Evolutionary conservation across 768 basidiomycete species (phyloP), one percentile per base, ranked within the genome.

Genomic region (Suillus occidentalis): DNA sequence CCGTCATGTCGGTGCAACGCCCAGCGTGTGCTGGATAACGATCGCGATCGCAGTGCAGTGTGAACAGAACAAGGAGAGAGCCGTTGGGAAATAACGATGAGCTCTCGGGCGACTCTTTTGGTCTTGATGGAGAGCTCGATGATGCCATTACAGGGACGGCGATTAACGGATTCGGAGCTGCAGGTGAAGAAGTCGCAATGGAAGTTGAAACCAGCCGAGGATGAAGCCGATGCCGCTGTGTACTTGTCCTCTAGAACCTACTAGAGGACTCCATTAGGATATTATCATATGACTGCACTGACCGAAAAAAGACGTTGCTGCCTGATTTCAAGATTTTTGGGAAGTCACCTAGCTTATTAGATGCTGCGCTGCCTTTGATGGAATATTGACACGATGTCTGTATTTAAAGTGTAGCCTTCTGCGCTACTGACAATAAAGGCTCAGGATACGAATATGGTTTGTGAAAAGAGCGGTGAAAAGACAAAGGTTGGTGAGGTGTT

Each of bases 21-120:
- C 94, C 37, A 81, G 85, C 22, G 82, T 96, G 79, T 95, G 92
- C 72, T 85, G 91, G 56, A 80, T 95, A 50, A 89, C 90, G 14
- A 89, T 97, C 56, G 91, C 90, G 25, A 91, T 95, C 68, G 89
- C 90, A 1, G 94, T 95, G 12, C 94, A 96, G 77, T 95, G 92
- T 72, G 90, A 92, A 73, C 86, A 86, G 75, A 96, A 96, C 72
- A 88, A 94, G 79, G 86, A 89, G 67, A 90, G 52, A 73, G 65
- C 28, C 67, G 56, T 40, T 20, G 20, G 53, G 60, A 45, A 68
- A 72, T 25, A 63, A 67, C 63, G 76, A 77, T 6, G 69, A 75
- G n/a, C 70, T 79, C 36, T 78, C 80, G 63, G 83, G 84, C 43
- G 82, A 82, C 68, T 73, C 78, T 13, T 85, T 89, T 65, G 92